phyloP scores from a whole-genome alignment of 495 filamentous ascomycete species.

The Neurospora africana region DNA sequence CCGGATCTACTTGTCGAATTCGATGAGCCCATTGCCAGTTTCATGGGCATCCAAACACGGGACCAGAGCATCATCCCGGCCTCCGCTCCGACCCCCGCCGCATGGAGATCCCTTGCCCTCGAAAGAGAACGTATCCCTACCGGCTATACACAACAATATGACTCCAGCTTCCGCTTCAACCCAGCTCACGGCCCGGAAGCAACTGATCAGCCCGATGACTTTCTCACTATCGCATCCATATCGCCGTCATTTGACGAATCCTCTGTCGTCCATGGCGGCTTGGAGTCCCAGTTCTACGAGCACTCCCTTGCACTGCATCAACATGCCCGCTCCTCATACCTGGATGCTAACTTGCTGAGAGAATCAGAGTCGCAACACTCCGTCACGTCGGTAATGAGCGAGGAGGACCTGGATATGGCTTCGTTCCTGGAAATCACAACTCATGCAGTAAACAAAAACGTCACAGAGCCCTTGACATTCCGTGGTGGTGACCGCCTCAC shows the following conservation, averaged over 20 bases:
- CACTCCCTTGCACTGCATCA: constrained; percentile 61
- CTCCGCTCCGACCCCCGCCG: constrained; percentile 18
- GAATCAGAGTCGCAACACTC: not conserved
- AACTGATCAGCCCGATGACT: constrained; percentile 28
- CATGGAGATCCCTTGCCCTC: constrained; percentile 40
- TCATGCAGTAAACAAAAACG: not conserved
- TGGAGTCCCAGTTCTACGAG: constrained; percentile 54
- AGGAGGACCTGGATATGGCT: constrained; percentile 2
- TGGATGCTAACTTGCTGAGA: constrained; percentile 14
- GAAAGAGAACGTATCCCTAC: constrained; percentile 25
- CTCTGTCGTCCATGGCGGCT: constrained; percentile 14
- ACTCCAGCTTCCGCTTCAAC: constrained; percentile 11
- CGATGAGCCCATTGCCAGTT: constrained; percentile 35
- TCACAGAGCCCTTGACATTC: constrained; percentile 12
- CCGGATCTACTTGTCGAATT: constrained; percentile 38
- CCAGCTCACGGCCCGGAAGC: constrained; percentile 4
- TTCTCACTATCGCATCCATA: constrained; percentile 37
- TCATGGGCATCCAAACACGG: constrained; percentile 21
- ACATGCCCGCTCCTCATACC: constrained; percentile 40
- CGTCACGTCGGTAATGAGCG: constrained; percentile 9
- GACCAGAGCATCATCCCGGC: not conserved
- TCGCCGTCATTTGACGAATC: constrained; percentile 18
- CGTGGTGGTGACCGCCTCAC: constrained; percentile 33
- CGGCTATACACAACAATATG: constrained; percentile 39
- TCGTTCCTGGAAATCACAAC: constrained; percentile 6